These are phyloP conservation scores for Micromonas commoda DNA, from an alignment of 139 green algal species.

Conservation along the genomic window DNA sequence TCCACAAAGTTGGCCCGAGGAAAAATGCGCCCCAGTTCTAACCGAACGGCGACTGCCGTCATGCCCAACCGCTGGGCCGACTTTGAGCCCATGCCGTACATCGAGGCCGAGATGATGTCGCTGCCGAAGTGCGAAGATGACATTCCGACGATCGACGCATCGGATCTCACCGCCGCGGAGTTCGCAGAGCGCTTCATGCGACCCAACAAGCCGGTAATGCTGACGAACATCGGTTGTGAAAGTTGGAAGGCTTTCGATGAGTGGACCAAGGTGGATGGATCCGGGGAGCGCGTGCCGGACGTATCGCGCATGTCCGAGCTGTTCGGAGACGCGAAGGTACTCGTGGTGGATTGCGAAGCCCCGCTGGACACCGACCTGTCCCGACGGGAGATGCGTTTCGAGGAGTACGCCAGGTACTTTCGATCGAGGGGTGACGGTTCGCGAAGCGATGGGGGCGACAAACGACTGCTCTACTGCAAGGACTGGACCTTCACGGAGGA, in stretches of 20 bases:
- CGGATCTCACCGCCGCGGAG: background rate
- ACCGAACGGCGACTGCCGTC: too few relatives aligned
- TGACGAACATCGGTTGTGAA: background rate
- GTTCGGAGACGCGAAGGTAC: background rate
- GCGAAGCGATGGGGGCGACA: background rate
- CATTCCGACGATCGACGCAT: background rate
- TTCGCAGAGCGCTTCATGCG: slow-evolving; percentile 4
- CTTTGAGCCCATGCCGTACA: too few relatives aligned
- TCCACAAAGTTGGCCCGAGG: too few relatives aligned
- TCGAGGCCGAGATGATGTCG: too few relatives aligned
- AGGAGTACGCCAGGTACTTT: background rate
- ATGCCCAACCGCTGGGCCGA: too few relatives aligned
- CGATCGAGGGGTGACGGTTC: background rate
- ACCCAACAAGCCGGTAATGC: background rate
- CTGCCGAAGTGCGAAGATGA: too few relatives aligned
- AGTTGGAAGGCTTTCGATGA: background rate
- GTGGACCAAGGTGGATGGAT: background rate
- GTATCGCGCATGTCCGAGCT: background rate
- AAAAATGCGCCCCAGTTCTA: too few relatives aligned
- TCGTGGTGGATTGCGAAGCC: background rate
- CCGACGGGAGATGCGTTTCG: background rate
- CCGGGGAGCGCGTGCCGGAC: too few relatives aligned
- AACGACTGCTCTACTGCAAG: slow-evolving; percentile 65
- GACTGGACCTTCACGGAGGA: slow-evolving; percentile 81
- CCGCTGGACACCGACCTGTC: background rate